phyloP scores from a whole-genome alignment of 2,329 filamentous ascomycete species.

The Sclerotiophoma versabilis region DNA sequence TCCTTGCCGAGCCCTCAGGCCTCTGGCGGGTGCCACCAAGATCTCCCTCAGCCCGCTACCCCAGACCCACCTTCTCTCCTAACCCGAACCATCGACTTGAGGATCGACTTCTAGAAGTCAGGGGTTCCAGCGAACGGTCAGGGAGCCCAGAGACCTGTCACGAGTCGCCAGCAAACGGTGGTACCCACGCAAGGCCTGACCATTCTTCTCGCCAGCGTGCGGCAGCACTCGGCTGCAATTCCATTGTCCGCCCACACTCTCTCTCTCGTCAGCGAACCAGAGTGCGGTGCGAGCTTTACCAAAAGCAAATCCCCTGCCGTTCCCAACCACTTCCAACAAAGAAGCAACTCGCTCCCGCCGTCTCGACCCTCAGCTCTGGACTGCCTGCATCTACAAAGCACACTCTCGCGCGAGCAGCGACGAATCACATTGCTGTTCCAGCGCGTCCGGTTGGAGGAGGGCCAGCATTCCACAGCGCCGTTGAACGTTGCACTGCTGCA shows the following conservation, averaged over 20 bases:
- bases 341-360: background rate
- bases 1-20: slow-evolving; percentile 9
- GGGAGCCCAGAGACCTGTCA: background rate
- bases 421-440: background rate
- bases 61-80: slow-evolving; percentile 14
- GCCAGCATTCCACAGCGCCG: background rate
- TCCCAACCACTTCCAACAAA: slow-evolving; percentile 15
- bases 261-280: background rate
- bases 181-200: slow-evolving; percentile 1
- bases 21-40: slow-evolving; percentile 15
- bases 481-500: background rate
- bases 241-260: too few species aligned
- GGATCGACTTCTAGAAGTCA: slow-evolving; percentile 3
- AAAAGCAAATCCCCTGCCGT: slow-evolving; percentile 9
- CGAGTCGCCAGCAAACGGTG: background rate
- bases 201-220: background rate
- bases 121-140: background rate
- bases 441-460: background rate
- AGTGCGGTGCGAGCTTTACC: background rate
- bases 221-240: background rate
- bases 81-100: slow-evolving; percentile 5
- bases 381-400: too few species aligned
- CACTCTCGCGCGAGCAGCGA: too few species aligned
- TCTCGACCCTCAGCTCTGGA: background rate
- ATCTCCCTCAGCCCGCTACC: slow-evolving; percentile 18